Percentiles rank a stretch among this genome's conserved stretches.
phyloP scores from a whole-genome alignment of 1,139 yeast species.

The Zygosaccharomyces sapae region DNA sequence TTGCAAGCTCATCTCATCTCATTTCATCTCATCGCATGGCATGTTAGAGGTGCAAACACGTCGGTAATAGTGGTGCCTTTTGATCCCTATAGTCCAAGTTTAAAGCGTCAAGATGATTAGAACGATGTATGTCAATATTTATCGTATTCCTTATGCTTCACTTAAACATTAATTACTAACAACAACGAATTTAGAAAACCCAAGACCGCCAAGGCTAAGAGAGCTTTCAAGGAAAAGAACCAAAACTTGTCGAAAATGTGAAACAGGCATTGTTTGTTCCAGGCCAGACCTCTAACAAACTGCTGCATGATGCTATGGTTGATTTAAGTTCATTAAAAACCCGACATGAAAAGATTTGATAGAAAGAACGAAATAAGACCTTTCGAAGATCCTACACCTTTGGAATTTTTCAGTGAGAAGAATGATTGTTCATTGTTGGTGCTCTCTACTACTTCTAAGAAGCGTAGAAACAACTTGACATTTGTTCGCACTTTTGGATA shows the following conservation, averaged over 20 bases:
- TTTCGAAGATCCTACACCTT: constrained; percentile 80
- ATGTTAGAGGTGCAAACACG: constrained; percentile 6
- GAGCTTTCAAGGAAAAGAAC: constrained; percentile 86
- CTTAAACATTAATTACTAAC: constrained; percentile 1
- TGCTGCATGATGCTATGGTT: constrained; percentile 82
- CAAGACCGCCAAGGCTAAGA: constrained; percentile 91
- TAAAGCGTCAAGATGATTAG: constrained; percentile 48
- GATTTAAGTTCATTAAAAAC: constrained; percentile 91
- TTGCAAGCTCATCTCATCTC: constrained; percentile 4
- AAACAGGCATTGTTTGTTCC: constrained; percentile 90
- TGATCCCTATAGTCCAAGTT: background rate
- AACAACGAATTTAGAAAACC: constrained; percentile 51
- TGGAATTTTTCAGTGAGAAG: constrained; percentile 92
- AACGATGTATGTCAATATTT: constrained; percentile 40
- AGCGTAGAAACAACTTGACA: constrained; percentile 87
- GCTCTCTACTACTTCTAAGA: constrained; percentile 75
- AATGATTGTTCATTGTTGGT: constrained; percentile 86
- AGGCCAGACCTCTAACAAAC: constrained; percentile 74
- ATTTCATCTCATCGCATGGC: constrained; percentile 12
- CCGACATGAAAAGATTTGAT: constrained; percentile 78
- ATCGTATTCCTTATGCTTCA: constrained; percentile 18
- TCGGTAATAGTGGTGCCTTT: background rate
- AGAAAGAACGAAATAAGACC: constrained; percentile 89
- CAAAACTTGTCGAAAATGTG: constrained; percentile 84
- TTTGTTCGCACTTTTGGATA: constrained; percentile 86